Conservation (phyloP, 2,329 filamentous ascomycete species). For the Ceratocystis lukuohia region DNA sequence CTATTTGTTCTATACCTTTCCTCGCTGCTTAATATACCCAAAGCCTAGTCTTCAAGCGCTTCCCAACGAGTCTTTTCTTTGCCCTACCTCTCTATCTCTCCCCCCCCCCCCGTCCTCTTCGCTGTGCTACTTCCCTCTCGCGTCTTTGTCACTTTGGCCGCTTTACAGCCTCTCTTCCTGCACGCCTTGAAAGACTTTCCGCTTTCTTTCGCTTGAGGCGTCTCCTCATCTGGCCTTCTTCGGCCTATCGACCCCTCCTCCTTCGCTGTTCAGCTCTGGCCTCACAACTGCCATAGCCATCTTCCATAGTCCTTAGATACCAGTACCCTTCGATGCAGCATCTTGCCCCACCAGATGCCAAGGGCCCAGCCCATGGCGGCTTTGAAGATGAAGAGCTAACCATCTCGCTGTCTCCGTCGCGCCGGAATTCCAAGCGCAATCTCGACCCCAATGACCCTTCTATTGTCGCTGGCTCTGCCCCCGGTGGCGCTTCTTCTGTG, state of each 20-base stretch:
- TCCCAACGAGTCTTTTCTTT: neutral
- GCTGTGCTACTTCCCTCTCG: neutral
- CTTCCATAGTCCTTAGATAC: neutral
- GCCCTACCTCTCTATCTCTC: neutral
- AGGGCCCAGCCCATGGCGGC: conserved; percentile 23
- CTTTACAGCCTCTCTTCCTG: neutral
- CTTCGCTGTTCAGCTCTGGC: neutral
- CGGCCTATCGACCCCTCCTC: neutral
- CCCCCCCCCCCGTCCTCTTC: neutral
- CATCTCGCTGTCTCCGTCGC: conserved; percentile 56
- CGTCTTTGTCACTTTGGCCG: neutral
- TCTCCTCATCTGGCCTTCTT: neutral
- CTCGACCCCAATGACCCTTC: conserved; percentile 13
- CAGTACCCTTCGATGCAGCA: conserved; percentile 10
- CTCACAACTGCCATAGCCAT: neutral
- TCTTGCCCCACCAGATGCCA: conserved; percentile 14
- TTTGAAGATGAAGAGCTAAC: conserved; percentile 76
- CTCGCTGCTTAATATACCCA: neutral
- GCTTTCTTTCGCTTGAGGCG: neutral
- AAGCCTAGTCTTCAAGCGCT: neutral
- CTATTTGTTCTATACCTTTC: neutral
- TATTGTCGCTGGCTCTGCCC: conserved; percentile 20
- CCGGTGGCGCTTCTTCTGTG: conserved; percentile 13
- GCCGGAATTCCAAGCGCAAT: conserved; percentile 24
- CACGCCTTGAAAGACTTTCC: neutral